Conservation (phyloP, 2,329 filamentous ascomycete species). For the Whalleya microplaca region DNA sequence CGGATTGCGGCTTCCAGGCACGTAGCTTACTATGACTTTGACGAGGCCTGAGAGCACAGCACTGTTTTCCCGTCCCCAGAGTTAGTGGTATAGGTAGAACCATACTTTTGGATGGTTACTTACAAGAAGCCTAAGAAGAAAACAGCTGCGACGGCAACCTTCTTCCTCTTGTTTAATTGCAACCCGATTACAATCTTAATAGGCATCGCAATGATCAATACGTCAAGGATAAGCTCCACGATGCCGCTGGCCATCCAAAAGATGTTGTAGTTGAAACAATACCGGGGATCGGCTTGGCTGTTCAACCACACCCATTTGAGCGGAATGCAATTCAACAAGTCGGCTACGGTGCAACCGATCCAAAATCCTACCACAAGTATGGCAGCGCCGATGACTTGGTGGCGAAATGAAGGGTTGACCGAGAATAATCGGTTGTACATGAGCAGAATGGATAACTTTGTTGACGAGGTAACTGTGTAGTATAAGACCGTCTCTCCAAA, state of each 20-base stretch:
- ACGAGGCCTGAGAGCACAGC: constrained; percentile 16
- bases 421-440: constrained; percentile 36
- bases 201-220: constrained; percentile 20
- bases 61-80: background rate
- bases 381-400: constrained; percentile 15
- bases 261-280: constrained; percentile 33
- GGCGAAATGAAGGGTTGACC: constrained; percentile 25
- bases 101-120: background rate
- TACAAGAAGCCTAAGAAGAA: constrained; percentile 25
- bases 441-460: constrained; percentile 33
- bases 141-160: constrained; percentile 24
- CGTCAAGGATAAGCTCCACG: constrained; percentile 20
- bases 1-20: constrained; percentile 10
- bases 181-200: constrained; percentile 19
- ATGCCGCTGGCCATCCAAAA: constrained; percentile 27
- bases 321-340: constrained; percentile 30
- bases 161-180: constrained; percentile 15
- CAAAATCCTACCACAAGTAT: constrained; percentile 22
- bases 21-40: constrained; percentile 20
- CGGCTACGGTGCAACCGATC: constrained; percentile 23
- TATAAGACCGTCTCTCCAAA: constrained; percentile 32
- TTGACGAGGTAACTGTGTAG: constrained; percentile 28
- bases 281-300: constrained; percentile 23
- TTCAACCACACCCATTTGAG: constrained; percentile 29
- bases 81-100: background rate